These are phyloP conservation scores for Scheffersomyces stambukii DNA, from an alignment of 1,139 yeast species.

Conservation along the genomic window DNA sequence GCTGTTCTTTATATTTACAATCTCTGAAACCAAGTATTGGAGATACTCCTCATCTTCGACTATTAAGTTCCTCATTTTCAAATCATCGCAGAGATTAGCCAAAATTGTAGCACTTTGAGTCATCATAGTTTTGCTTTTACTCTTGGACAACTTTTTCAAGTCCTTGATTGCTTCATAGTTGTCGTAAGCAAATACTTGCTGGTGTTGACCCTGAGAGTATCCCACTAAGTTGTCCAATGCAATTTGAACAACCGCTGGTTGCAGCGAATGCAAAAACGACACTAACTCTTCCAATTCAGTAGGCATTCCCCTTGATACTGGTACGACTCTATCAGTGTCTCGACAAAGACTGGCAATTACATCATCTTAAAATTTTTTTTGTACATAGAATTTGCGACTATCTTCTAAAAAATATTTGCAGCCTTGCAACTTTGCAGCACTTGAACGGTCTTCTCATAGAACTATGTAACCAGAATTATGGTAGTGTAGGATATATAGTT, in stretches of 20 bases:
- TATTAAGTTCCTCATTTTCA: conserved; percentile 56
- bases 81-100: conserved; percentile 77
- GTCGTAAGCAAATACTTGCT: conserved; percentile 64
- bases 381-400: too few species aligned
- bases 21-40: conserved; percentile 48
- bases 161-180: conserved; percentile 72
- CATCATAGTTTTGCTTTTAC: conserved; percentile 51
- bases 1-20: conserved; percentile 53
- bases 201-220: conserved; percentile 67
- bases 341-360: too few species aligned
- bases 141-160: conserved; percentile 54
- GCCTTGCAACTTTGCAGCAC: too few species aligned
- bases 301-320: too few species aligned
- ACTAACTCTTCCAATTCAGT: conserved; percentile 68
- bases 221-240: conserved; percentile 86
- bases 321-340: too few species aligned
- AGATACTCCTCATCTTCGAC: conserved; percentile 63
- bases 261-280: conserved; percentile 76
- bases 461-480: too few species aligned
- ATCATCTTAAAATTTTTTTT: too few species aligned
- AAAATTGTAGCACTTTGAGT: conserved; percentile 74
- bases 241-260: conserved; percentile 76
- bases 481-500: too few species aligned
- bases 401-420: too few species aligned
- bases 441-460: too few species aligned